Conservation (phyloP, 2,329 filamentous ascomycete species). For the Bisporella sp. region DNA sequence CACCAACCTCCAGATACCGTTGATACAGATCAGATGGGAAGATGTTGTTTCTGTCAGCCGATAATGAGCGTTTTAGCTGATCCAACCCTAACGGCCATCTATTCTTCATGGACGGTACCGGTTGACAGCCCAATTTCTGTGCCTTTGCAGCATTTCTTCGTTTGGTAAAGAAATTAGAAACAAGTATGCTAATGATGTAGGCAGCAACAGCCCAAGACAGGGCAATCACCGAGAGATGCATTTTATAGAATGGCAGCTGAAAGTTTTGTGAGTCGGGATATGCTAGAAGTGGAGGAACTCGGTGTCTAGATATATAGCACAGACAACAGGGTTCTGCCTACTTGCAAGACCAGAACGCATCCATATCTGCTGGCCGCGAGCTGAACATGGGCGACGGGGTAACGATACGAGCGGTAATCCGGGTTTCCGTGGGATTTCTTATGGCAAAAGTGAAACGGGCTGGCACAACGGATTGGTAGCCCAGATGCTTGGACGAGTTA, state of each 20-base stretch:
- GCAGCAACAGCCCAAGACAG: not conserved
- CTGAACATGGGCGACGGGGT: too few relatives aligned
- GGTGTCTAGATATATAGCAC: too few relatives aligned
- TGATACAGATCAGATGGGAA: constrained; percentile 25
- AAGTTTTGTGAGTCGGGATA: not conserved
- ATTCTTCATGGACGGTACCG: constrained; percentile 16
- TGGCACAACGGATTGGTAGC: too few relatives aligned
- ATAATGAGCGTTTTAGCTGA: constrained; percentile 16
- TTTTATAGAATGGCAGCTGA: too few relatives aligned
- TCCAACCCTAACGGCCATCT: constrained; percentile 21
- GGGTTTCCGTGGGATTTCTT: too few relatives aligned
- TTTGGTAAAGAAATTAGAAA: not conserved
- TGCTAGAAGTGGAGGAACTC: too few relatives aligned
- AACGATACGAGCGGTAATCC: too few relatives aligned
- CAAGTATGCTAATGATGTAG: not conserved
- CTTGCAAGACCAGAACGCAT: too few relatives aligned
- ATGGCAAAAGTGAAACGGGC: too few relatives aligned
- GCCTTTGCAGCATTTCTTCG: constrained; percentile 11
- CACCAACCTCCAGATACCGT: constrained; percentile 27
- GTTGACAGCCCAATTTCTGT: constrained; percentile 20
- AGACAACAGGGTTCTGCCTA: too few relatives aligned
- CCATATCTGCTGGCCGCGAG: too few relatives aligned
- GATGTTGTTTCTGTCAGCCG: constrained; percentile 14
- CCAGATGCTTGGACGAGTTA: too few relatives aligned
- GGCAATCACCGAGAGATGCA: not conserved